Percentiles rank a stretch among this genome's conserved stretches.
These are phyloP conservation scores for Firmiana major DNA, from an alignment of 345 rosid genomes.

Conservation along the genomic window DNA sequence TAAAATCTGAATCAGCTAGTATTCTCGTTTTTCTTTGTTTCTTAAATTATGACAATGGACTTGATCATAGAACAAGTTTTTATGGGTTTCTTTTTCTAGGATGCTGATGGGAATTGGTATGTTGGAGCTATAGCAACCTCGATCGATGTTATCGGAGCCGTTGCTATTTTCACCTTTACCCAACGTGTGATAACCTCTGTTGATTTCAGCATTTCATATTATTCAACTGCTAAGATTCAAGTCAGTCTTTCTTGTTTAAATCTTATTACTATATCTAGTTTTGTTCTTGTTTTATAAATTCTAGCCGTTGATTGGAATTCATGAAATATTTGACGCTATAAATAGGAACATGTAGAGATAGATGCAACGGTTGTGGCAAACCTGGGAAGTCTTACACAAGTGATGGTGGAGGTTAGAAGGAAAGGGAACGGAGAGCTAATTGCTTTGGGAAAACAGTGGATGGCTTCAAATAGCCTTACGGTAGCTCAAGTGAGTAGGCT, in stretches of 20 bases:
- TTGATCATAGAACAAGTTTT: neutral
- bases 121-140: conserved; percentile 48
- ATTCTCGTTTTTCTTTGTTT: neutral
- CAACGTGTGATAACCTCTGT: conserved; percentile 32
- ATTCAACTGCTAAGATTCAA: conserved; percentile 44
- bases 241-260: conserved; percentile 24
- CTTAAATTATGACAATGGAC: neutral
- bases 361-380: conserved; percentile 47
- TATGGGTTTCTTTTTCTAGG: conserved; percentile 19
- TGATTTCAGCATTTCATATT: conserved; percentile 46
- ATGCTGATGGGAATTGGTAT: conserved; percentile 43
- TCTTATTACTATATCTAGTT: neutral
- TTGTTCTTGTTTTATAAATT: neutral
- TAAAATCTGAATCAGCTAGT: neutral
- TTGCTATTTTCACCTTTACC: conserved; percentile 28
- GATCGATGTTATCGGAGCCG: conserved; percentile 47
- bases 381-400: conserved; percentile 42
- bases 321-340: neutral
- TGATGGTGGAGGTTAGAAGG: conserved; percentile 38
- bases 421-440: conserved; percentile 36
- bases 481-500: conserved; percentile 36
- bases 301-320: neutral
- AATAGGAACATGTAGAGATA: conserved; percentile 56
- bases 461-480: conserved; percentile 28
- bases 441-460: conserved; percentile 61